Base-by-base conservation (phyloP, 176 grass and related monocot species). In the Rhynchospora pubera region DNA sequence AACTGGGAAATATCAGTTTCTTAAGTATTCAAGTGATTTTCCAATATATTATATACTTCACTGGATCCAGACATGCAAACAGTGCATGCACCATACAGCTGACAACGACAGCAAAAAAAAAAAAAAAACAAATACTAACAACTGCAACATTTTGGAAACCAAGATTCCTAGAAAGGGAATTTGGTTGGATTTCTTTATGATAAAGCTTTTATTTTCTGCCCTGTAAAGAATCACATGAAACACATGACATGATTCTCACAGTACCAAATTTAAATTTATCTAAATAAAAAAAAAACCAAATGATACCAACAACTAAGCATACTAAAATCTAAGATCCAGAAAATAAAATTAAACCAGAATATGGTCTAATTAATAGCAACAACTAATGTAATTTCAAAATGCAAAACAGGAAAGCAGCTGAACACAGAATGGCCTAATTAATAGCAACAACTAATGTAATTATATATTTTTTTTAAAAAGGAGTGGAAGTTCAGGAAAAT, bases 111-210 rank as follows among this genome's bases (percentile, higher is more conserved):
- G 34, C 34, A 39, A 39, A 65, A 82, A 47, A 65, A 82, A 53
- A 39, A 39, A 65, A 82, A 47, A 65, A 82, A 53, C 61, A 82
- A 67, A 66, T 65, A 82, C 50, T 26, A 81, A 66, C 61, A 65
- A 66, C 59, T 61, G 50, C 58, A 82, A 4, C 21, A 10, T 55
- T 50, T 82, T 82, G 43, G 63, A 39, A 10, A 64, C 59, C 59
- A 63, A 82, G n/a, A 66, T 82, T 66, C 79, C 79, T 82, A 65
- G 46, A 82, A 66, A 65, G 15, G 43, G 79, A 82, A 82, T 67
- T 65, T 65, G 62, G 79, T 82, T 67, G 44, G 79, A 51, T 82
- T 82, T 67, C 43, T 82, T 82, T 82, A 66, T 39, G 34, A 43
- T 28, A 30, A 82, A 82, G 59, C 16, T 84, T 75, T 84, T 77